A percentile compares a stretch with the other conserved stretches of the same genome.
Evolutionary conservation across 768 basidiomycete genomes (phyloP).

Genomic region (Suillus placidus): DNA sequence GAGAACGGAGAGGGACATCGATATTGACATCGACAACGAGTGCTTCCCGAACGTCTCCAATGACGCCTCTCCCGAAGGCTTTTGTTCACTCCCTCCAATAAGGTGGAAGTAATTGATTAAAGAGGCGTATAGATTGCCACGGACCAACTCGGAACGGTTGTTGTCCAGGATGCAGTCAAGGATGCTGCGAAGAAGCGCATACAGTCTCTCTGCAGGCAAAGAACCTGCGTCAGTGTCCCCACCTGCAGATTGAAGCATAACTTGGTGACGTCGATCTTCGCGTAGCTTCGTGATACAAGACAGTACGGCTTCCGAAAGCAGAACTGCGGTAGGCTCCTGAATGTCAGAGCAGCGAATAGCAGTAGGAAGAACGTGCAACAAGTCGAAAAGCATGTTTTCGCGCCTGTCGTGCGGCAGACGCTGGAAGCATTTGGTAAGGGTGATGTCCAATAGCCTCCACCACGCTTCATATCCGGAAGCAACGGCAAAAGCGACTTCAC

Average conservation of each 20-base stretch:
- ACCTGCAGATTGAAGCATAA: slow-evolving; percentile 64
- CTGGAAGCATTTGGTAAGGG: slow-evolving; percentile 84
- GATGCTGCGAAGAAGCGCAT: slow-evolving; percentile 69
- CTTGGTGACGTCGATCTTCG: slow-evolving; percentile 74
- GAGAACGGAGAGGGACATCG: slow-evolving; percentile 41
- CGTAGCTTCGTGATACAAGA: slow-evolving; percentile 88
- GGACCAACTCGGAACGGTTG: slow-evolving; percentile 80
- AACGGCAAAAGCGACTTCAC: slow-evolving; percentile 74
- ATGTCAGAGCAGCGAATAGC: slow-evolving; percentile 66
- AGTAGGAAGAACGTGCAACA: slow-evolving; percentile 79
- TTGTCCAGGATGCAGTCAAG: slow-evolving; percentile 76
- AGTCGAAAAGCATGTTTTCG: slow-evolving; percentile 88
- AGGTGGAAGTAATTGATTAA: slow-evolving; percentile 90
- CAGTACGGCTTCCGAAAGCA: slow-evolving; percentile 81
- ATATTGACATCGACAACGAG: slow-evolving; percentile 25
- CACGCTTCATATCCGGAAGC: slow-evolving; percentile 78
- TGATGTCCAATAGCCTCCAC: slow-evolving; percentile 83
- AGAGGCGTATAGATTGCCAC: slow-evolving; percentile 93
- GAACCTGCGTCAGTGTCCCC: slow-evolving; percentile 66
- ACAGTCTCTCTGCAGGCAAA: slow-evolving; percentile 80
- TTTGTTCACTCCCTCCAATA: slow-evolving; percentile 28
- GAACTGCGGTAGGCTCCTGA: slow-evolving; percentile 73
- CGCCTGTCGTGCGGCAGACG: slow-evolving; percentile 79
- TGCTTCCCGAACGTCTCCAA: slow-evolving; percentile 27
- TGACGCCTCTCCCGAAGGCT: slow-evolving; percentile 16